These are phyloP conservation scores for Camelina hispida DNA, from an alignment of 345 rosid species.

Conservation along the genomic window DNA sequence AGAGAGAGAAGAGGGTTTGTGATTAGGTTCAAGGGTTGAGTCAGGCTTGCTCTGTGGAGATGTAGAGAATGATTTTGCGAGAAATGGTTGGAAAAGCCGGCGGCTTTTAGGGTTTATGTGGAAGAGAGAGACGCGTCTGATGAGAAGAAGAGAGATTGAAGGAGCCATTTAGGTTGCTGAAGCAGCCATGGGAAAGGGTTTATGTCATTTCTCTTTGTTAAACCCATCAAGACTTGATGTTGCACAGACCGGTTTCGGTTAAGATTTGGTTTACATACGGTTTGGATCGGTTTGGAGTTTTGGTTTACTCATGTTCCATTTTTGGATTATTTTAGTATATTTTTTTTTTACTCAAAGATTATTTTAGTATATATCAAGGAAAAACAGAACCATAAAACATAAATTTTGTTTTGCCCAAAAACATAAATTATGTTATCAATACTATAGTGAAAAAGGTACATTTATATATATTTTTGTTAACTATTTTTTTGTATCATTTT, in stretches of 20 bases:
- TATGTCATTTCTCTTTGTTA: conserved; percentile 1
- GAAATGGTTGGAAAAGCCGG: conserved; percentile 35
- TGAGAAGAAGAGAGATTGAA: conserved; percentile 57
- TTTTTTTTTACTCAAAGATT: no score
- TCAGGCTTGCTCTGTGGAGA: conserved; percentile 37
- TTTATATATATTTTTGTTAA: no score
- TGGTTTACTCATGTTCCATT: neutral
- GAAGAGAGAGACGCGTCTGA: conserved; percentile 49
- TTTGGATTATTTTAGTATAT: no score
- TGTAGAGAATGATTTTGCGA: conserved; percentile 40
- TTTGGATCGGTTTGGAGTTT: neutral
- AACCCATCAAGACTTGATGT: neutral
- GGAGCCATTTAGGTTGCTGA: conserved; percentile 45
- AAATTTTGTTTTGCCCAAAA: no score
- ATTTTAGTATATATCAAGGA: no score
- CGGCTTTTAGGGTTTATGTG: conserved; percentile 38
- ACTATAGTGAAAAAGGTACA: no score
- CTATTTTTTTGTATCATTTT: no score
- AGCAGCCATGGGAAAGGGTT: conserved; percentile 23
- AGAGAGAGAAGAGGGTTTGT: conserved; percentile 76
- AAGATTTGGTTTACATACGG: neutral
- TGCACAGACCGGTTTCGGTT: conserved; percentile 1
- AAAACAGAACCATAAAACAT: no score
- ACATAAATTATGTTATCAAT: no score
- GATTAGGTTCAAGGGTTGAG: conserved; percentile 35